Base-by-base conservation (phyloP, 768 basidiomycete genomes). In the Chalciporus pseudorubinellus region DNA sequence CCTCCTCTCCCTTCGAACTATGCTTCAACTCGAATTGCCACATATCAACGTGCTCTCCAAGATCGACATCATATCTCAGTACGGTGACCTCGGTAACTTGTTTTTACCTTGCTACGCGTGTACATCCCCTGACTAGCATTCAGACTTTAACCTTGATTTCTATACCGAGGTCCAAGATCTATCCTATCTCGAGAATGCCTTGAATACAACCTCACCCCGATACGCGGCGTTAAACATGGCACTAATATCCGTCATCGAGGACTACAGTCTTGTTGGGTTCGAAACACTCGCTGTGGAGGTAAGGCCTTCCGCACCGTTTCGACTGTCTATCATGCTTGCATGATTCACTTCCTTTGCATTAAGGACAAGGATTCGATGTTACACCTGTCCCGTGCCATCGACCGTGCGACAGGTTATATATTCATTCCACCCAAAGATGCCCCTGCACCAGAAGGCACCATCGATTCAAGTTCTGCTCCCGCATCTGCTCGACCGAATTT, bases 141-240 rank as follows among this genome's bases (percentile, higher is more conserved):
- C 59, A 97, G 95, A 95, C 39, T 98, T 99, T 76, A 97, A 95
- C 63, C 85, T 99, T 24, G 91, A 93, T 58, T 99, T 90, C 68
- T 98, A 98, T 69, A 98, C 97, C 38, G 94, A 99, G 70, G 97
- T 97, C 0, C 94, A 97, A 69, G 95, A 99, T 64, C 77, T 99
- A 0, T 86, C 87, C 1, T 87, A 98, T 67, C 81, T 99, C 19
- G 83, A 91, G 57, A 86, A 85, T 55, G 73, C 82, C 0, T 80
- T 98, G 14, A 76, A 79, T 16, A 75, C 82, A 0, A 65, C 82
- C 1, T 79, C 87, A 0, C 83, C 86, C 1, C 83, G 84, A 34
- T 97, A 83, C 60, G 73, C 79, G 0, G 83, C 84, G 8, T 71
- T 99, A 40, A 98, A 98, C 66, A 83, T 88, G 78, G 87, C 89